Base-by-base conservation (phyloP, 768 basidiomycete species). In the Suillus sp. region DNA sequence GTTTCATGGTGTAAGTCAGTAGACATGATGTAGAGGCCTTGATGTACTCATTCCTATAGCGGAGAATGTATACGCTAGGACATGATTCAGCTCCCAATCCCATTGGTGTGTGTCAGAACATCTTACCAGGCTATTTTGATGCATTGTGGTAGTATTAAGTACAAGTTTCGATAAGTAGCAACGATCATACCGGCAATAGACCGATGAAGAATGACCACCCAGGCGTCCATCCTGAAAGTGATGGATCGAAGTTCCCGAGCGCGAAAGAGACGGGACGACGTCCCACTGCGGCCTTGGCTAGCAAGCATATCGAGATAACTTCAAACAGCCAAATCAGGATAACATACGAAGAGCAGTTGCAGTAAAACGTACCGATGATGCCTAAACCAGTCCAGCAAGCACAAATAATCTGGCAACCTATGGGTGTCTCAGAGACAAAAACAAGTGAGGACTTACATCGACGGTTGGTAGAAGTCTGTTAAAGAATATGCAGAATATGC, bases 161-260 rank as follows among this genome's bases (percentile, higher is more conserved):
- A n/a, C 25, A 34, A 59, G 14, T 10, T 7, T 9, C 25, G 27
- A 38, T 10, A 22, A 22, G 8, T 48, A 30, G 2, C 6, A 51
- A 51, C 4, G 10, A 42, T 57, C 27, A 60, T 75, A 86, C 85
- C 48, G 83, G 85, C 27, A 86, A 78, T 25, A 88, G 68, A 37
- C 87, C 87, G 38, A 88, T 85, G 71, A 88, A 89, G 69, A 88
- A 90, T 0, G 86, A 80, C 87, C 87, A 89, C 37, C 85, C 88
- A 14, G 84, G 79, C 2, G 80, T 81, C 88, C 88, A 89, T 7
- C 88, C 88, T 0, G 88, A 85, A n/a, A 77, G 72, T n/a, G 86
- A 82, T 1, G 84, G 76, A 67, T 89, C 83, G 60, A 88, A 90
- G 63, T 83, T 79, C 11, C 81, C 81, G 1, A 89, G 77, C 1